Evolutionary conservation across 73 alveolate species (phyloP).

Genomic region (Paramecium caudatum): DNA sequence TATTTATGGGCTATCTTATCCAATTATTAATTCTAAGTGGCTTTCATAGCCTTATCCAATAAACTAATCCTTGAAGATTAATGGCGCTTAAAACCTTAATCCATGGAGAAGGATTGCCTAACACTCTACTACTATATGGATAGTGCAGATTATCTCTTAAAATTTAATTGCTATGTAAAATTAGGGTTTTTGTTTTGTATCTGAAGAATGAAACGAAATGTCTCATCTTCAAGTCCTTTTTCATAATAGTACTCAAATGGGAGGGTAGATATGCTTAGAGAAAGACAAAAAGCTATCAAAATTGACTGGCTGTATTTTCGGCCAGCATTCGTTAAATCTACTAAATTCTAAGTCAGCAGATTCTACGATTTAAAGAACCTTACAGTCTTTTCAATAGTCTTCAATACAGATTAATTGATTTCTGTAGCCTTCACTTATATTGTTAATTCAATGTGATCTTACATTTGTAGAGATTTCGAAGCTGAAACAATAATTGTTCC

Average conservation of each 20-base stretch:
- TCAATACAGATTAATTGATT: slow-evolving; percentile 9
- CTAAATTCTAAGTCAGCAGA: background rate
- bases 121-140: background rate
- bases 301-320: slow-evolving; percentile 26
- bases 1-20: no score
- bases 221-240: background rate
- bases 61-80: background rate
- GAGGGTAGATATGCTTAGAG: background rate
- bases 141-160: slow-evolving; percentile 44
- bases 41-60: background rate
- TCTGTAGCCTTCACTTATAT: slow-evolving; percentile 1
- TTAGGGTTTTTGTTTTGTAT: slow-evolving; percentile 32
- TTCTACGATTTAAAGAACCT: slow-evolving; percentile 5
- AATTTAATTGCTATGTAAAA: slow-evolving; percentile 1
- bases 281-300: slow-evolving; percentile 40
- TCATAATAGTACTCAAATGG: slow-evolving; percentile 45
- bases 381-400: slow-evolving; percentile 20
- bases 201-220: background rate
- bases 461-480: background rate
- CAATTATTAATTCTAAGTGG: no score
- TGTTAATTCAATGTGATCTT: slow-evolving; percentile 21
- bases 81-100: background rate
- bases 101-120: background rate
- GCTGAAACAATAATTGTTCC: slow-evolving; percentile 1
- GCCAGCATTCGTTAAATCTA: slow-evolving; percentile 23